Evolutionary conservation across 2,329 filamentous ascomycete species (phyloP).

Genomic region (Mycogone perniciosa): DNA sequence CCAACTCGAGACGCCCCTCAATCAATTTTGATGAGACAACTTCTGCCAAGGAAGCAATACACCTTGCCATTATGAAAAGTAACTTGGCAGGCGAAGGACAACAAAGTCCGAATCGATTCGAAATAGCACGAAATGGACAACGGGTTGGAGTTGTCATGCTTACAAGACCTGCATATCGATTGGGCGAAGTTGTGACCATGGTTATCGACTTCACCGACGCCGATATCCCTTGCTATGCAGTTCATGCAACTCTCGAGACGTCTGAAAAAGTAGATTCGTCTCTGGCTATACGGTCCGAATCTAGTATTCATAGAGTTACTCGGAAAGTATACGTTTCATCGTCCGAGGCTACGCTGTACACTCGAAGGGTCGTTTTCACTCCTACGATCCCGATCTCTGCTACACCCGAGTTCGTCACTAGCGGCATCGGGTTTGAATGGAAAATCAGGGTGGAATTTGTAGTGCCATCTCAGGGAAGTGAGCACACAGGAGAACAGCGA

Average conservation of each 20-base stretch:
- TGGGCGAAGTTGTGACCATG: conserved; percentile 81
- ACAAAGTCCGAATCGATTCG: conserved; percentile 85
- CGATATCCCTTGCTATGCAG: conserved; percentile 75
- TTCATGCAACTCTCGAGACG: conserved; percentile 80
- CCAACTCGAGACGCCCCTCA: conserved; percentile 50
- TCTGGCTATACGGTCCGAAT: conserved; percentile 76
- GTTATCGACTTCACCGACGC: conserved; percentile 76
- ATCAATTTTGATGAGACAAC: conserved; percentile 45
- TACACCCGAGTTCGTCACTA: conserved; percentile 89
- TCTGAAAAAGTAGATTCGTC: conserved; percentile 74
- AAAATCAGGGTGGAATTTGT: conserved; percentile 88
- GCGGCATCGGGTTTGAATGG: conserved; percentile 82
- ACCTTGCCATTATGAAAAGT: conserved; percentile 81
- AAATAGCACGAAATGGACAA: conserved; percentile 86
- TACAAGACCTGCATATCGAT: conserved; percentile 76
- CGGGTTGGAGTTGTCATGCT: conserved; percentile 88
- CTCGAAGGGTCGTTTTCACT: conserved; percentile 70
- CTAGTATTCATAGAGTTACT: conserved; percentile 81
- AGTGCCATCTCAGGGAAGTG: conserved; percentile 52
- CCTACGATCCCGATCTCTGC: conserved; percentile 77
- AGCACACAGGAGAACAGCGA: conserved; percentile 17
- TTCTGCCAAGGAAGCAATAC: conserved; percentile 77
- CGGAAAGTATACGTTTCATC: conserved; percentile 71
- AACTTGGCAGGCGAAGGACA: conserved; percentile 61
- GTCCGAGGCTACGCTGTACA: conserved; percentile 78